phyloP scores from a whole-genome alignment of 192 early-diverging fungal species.

The Gaertneriomyces sp. region DNA sequence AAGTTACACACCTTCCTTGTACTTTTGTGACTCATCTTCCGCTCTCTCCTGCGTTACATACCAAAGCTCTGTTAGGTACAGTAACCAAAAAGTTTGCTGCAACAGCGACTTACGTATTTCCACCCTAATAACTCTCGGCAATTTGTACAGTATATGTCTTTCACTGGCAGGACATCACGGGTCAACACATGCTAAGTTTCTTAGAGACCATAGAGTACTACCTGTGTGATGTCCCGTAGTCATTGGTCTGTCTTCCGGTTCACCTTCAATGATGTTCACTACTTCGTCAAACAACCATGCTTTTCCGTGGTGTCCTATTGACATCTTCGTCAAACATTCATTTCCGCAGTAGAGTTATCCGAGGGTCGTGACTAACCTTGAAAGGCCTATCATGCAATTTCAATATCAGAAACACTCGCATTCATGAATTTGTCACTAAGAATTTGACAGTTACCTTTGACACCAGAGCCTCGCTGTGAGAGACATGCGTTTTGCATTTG shows the following conservation, averaged over 20 bases:
- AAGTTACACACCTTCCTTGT: slow-evolving; percentile 50
- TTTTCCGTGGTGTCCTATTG: slow-evolving; percentile 52
- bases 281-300: slow-evolving; percentile 63
- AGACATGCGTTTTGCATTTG: slow-evolving; percentile 34
- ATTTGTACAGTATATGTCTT: too few relatives aligned
- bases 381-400: slow-evolving; percentile 6
- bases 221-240: slow-evolving; percentile 60
- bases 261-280: slow-evolving; percentile 52
- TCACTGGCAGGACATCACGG: too few relatives aligned
- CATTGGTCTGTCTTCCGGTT: slow-evolving; percentile 55
- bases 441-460: slow-evolving; percentile 21
- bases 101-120: slow-evolving; percentile 7
- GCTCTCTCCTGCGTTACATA: slow-evolving; percentile 51
- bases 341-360: too few relatives aligned
- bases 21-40: slow-evolving; percentile 53
- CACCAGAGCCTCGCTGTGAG: slow-evolving; percentile 23
- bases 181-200: too few relatives aligned
- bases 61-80: slow-evolving; percentile 45
- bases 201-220: too few relatives aligned
- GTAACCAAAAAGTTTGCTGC: not conserved
- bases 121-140: not conserved
- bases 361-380: slow-evolving; percentile 17
- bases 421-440: not conserved
- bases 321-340: slow-evolving; percentile 10
- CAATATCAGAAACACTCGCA: too few relatives aligned